These are phyloP conservation scores for Metschnikowia drakensbergensis DNA, from an alignment of 805 yeast genomes.

Conservation along the genomic window DNA sequence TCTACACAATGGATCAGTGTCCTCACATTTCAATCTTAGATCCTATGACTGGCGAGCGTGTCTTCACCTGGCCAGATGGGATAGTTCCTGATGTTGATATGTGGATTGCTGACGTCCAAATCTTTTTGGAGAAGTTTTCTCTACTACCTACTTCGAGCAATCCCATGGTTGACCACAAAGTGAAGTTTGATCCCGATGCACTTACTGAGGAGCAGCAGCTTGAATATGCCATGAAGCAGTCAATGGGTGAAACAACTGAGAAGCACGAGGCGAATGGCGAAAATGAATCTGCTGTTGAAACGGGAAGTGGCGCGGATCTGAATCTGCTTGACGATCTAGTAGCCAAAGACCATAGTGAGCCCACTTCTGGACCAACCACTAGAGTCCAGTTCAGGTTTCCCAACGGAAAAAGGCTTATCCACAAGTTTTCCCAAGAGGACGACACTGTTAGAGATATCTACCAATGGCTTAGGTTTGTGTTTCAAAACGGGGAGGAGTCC, in stretches of 20 bases:
- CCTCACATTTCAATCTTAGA: constrained; percentile 94
- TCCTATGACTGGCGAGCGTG: constrained; percentile 92
- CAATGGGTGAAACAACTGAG: constrained; percentile 37
- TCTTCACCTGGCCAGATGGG: constrained; percentile 67
- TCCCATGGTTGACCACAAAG: constrained; percentile 62
- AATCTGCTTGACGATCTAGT: constrained; percentile 49
- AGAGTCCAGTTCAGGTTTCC: constrained; percentile 86
- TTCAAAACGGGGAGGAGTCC: constrained; percentile 40
- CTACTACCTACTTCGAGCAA: constrained; percentile 59
- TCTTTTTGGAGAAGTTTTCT: constrained; percentile 64
- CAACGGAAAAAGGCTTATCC: constrained; percentile 77
- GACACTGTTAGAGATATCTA: constrained; percentile 62
- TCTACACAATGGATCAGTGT: constrained; percentile 63
- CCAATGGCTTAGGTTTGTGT: constrained; percentile 60
- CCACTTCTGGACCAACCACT: constrained; percentile 56
- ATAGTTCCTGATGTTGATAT: constrained; percentile 53
- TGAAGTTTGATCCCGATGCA: constrained; percentile 56
- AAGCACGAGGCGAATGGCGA: constrained; percentile 13
- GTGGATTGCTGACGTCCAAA: constrained; percentile 66
- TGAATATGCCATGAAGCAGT: constrained; percentile 67
- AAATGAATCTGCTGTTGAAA: constrained; percentile 23
- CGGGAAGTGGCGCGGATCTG: constrained; percentile 13
- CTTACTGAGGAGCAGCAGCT: constrained; percentile 83
- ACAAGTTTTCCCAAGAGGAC: constrained; percentile 50
- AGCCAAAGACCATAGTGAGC: constrained; percentile 59